Base-by-base conservation (phyloP, 1,284 basidiomycete genomes). In the Xanthoconium separans region DNA sequence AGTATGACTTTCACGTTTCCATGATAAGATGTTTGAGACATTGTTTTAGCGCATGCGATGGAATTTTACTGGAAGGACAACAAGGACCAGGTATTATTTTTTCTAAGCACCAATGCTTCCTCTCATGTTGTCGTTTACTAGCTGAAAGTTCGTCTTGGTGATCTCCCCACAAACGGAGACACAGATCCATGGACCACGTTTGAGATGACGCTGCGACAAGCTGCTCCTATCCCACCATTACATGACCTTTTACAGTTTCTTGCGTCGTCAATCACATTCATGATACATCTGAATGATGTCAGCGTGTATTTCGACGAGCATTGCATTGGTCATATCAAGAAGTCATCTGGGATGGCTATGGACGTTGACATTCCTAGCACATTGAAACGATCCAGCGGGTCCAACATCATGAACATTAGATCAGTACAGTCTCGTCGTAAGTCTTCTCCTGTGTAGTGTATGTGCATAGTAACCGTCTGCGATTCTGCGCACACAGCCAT, bases 241-340 rank as follows among this genome's bases (percentile, higher is more conserved):
- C 89, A 96, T 55, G 93, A 95, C 62, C 87, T 98, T 58, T 85
- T 89, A 33, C 84, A 92, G 31, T 99, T 99, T 71, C 79, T 99
- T 16, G 83, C 89, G n/a, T 96, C 94, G 1, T 94, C 92, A 0
- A 87, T 99, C 54, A 96, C 95, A 0, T 99, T 99, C 73, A 99
- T 98, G 85, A 79, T 83, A 16, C 81, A 87, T 55, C 81, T 99
- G 6, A 77, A 78, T 13, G 81, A 87, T 65, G 83, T 99, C 50
- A 84, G 82, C 61, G 82, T 96, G 22, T 89, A 83, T 65, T 82
- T 95, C 41, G 87, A 98, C 65, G 88, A 89, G 56, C 81, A 85
- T 59, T 79, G 87, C 31, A 82, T 98, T 1, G 85, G 89, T n/a
- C 80, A 80, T 48, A 74, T 98, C 45, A 79, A 79, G 40, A 98